Evolutionary conservation across 2,329 filamentous ascomycete species (phyloP).

Genomic region (Fusarium anguioides): DNA sequence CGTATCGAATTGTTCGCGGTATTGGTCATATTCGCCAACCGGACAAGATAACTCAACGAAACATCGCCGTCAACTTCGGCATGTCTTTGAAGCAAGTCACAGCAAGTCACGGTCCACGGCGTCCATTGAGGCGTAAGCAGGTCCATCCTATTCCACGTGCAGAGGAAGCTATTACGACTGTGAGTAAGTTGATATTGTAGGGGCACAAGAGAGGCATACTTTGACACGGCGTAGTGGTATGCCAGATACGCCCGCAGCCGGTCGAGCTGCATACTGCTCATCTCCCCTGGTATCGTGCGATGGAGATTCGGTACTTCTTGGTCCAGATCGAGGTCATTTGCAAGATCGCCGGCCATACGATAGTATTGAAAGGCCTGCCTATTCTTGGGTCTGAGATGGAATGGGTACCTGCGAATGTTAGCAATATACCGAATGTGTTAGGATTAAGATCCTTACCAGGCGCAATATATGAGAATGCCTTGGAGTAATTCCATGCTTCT

Average conservation of each 20-base stretch:
- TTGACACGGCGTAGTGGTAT: conserved; percentile 57
- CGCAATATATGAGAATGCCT: conserved; percentile 66
- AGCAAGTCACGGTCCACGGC: conserved; percentile 58
- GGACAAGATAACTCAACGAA: conserved; percentile 57
- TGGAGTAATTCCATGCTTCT: conserved; percentile 67
- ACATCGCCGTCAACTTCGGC: conserved; percentile 54
- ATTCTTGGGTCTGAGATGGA: conserved; percentile 64
- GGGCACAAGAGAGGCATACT: conserved; percentile 48
- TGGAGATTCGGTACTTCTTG: conserved; percentile 47
- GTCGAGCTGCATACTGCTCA: conserved; percentile 49
- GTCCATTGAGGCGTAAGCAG: conserved; percentile 51
- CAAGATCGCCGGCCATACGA: conserved; percentile 63
- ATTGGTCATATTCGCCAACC: conserved; percentile 55
- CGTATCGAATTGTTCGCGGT: conserved; percentile 52
- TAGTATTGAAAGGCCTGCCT: conserved; percentile 63
- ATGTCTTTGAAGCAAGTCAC: conserved; percentile 55
- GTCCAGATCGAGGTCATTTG: conserved; percentile 62
- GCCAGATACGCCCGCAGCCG: conserved; percentile 59
- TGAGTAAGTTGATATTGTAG: conserved; percentile 12
- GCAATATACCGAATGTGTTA: not conserved
- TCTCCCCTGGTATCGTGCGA: not conserved
- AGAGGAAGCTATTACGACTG: conserved; percentile 49
- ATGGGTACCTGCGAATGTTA: conserved; percentile 60
- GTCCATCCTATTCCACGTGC: conserved; percentile 53
- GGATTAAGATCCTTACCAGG: conserved; percentile 57